These are phyloP conservation scores for Aspergillus candidus DNA, from an alignment of 2,329 filamentous ascomycete genomes.

Conservation along the genomic window DNA sequence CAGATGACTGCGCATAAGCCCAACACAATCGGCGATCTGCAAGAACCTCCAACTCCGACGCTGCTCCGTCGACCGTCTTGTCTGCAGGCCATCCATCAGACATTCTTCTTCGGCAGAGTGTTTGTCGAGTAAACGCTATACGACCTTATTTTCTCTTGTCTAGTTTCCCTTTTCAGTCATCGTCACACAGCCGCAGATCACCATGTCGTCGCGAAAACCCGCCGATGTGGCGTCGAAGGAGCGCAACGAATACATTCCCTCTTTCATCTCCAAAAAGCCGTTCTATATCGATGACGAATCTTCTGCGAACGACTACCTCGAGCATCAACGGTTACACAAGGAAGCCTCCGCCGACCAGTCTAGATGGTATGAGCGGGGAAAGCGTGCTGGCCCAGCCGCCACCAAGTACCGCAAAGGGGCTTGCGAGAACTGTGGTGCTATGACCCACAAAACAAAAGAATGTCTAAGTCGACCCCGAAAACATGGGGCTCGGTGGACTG, in stretches of 20 bases:
- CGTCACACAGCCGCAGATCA: neutral
- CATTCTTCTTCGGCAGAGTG: neutral
- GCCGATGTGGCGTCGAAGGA: slow-evolving; percentile 61
- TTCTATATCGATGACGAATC: slow-evolving; percentile 84
- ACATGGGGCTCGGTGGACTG: slow-evolving; percentile 84
- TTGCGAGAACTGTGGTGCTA: slow-evolving; percentile 95
- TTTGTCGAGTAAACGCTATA: neutral
- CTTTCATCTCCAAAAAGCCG: slow-evolving; percentile 95
- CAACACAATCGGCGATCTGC: neutral
- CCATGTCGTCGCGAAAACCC: slow-evolving; percentile 44
- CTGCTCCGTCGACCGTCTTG: neutral
- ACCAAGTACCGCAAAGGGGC: slow-evolving; percentile 98
- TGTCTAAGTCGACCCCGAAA: slow-evolving; percentile 85
- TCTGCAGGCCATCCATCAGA: neutral
- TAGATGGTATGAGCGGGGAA: slow-evolving; percentile 90
- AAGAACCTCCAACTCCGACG: too few species aligned
- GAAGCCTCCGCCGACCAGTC: slow-evolving; percentile 57
- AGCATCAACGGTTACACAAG: slow-evolving; percentile 84
- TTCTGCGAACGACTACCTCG: slow-evolving; percentile 77
- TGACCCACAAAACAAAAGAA: slow-evolving; percentile 94
- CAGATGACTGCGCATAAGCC: too few species aligned
- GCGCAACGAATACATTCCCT: slow-evolving; percentile 96
- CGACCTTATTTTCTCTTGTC: neutral
- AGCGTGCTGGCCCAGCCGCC: slow-evolving; percentile 75
- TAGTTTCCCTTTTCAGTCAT: neutral